These are phyloP conservation scores for Diaporthe vaccinii DNA, from an alignment of 2,329 filamentous ascomycete genomes.

Conservation along the genomic window DNA sequence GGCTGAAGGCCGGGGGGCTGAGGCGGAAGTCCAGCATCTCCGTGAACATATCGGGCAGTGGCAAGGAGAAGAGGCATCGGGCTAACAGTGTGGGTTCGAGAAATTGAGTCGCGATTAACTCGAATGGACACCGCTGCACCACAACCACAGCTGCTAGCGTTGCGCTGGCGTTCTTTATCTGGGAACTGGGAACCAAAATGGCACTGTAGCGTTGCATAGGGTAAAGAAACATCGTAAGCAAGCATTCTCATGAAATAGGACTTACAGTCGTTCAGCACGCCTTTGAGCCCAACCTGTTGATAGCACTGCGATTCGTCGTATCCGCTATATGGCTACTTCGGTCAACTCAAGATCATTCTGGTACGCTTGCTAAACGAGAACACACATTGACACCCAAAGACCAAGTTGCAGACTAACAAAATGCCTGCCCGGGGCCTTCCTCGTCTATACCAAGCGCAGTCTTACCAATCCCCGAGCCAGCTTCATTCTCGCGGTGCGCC, in stretches of 20 bases:
- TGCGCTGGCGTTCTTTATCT: background rate
- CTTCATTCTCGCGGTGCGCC: conserved; percentile 55
- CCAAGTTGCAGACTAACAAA: background rate
- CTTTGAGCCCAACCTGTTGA: background rate
- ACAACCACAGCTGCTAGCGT: background rate
- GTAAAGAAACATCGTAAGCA: background rate
- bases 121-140: background rate
- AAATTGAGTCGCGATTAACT: background rate
- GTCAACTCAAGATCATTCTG: background rate
- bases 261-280: background rate
- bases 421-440: conserved; percentile 42
- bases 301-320: too few relatives aligned
- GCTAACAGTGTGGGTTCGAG: conserved; percentile 43
- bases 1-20: conserved; percentile 67
- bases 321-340: background rate
- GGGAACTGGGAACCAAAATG: background rate
- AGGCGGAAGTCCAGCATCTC: conserved; percentile 59
- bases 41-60: conserved; percentile 40
- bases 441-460: conserved; percentile 51
- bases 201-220: conserved; percentile 5
- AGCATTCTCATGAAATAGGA: background rate
- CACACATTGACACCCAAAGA: background rate
- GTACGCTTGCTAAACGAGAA: background rate
- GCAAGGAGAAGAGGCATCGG: conserved; percentile 42
- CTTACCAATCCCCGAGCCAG: conserved; percentile 54